phyloP scores from a whole-genome alignment of 2,329 filamentous ascomycete species.

The Dactylella cylindrospora region DNA sequence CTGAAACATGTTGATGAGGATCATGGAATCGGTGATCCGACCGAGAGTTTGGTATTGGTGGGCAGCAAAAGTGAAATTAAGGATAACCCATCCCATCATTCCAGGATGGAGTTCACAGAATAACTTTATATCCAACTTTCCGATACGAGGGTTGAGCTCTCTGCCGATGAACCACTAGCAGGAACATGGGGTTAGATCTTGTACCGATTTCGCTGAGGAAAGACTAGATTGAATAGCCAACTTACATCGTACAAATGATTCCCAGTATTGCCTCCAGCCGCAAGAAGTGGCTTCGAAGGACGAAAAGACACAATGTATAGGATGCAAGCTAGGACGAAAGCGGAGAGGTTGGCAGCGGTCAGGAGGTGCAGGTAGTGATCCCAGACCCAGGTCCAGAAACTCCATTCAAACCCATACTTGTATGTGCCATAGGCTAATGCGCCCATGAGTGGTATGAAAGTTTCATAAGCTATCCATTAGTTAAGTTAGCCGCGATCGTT shows the following conservation, averaged over 20 bases:
- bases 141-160: constrained; percentile 88
- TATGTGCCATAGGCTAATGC: constrained; percentile 72
- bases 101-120: constrained; percentile 91
- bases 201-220: background rate
- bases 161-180: constrained; percentile 81
- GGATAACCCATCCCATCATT: constrained; percentile 81
- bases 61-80: constrained; percentile 80
- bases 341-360: constrained; percentile 77
- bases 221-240: background rate
- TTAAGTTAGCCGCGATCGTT: background rate
- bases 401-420: constrained; percentile 73
- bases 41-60: constrained; percentile 86
- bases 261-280: constrained; percentile 75
- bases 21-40: constrained; percentile 79
- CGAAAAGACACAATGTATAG: constrained; percentile 84
- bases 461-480: constrained; percentile 29
- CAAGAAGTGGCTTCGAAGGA: constrained; percentile 67
- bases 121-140: constrained; percentile 84
- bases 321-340: constrained; percentile 70
- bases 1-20: constrained; percentile 76
- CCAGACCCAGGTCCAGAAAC: constrained; percentile 88
- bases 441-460: constrained; percentile 65
- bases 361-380: constrained; percentile 86
- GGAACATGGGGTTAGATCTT: background rate
- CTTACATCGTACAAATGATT: constrained; percentile 77